Evolutionary conservation across 495 filamentous ascomycete genomes (phyloP), one percentile per base, ranked within the genome.

Genomic region (Sphaerosporella brunnea): DNA sequence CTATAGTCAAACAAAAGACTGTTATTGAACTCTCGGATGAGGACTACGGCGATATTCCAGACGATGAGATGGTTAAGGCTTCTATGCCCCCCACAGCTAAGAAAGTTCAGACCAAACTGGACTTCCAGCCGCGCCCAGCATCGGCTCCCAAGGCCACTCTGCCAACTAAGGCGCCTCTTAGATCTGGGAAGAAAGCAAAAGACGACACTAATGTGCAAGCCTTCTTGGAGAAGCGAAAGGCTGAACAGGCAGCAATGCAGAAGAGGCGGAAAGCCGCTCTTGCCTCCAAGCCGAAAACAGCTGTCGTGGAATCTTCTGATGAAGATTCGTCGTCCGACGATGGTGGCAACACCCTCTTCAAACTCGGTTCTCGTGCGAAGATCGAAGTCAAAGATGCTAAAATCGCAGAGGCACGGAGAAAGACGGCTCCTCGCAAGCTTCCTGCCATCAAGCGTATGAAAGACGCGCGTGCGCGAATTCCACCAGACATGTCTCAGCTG

Each of bases 381-480:
- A 54, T 30, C 40, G 54, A 51, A 13, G 23, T 49, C 9, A 59
- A 52, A 41, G 16, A 44, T 41, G 36, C 26, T 13, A 43, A 45
- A 36, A 34, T 38, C 42, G 36, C 34, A 18, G 34, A 11, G 4
- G 30, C 35, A 38, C 19, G 20, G 2, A 23, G 21, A 16, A 59
- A 54, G 10, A 58, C 47, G n/a, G 46, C 51, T 2, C 48, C 55
- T 5, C 72, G 88, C 23, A 37, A 39, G 39, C 34, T 16, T 10
- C 34, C 36, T 20, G 18, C 19, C 9, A 24, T 48, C 13, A 48
- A 39, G 21, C 86, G 83, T 19, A 74, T 78, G 2, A 88, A 86
- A 59, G 90, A 96, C 62, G 86, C 93, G 77, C 80, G 92, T 48
- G 92, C 90, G 41, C 78, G 90, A 39, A 66, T 97, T 43, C 79